A percentile compares a stretch with the other conserved stretches of the same genome.
These are phyloP conservation scores for Backusella macrospora DNA, from an alignment of 192 early-diverging fungal genomes.

Conservation along the genomic window DNA sequence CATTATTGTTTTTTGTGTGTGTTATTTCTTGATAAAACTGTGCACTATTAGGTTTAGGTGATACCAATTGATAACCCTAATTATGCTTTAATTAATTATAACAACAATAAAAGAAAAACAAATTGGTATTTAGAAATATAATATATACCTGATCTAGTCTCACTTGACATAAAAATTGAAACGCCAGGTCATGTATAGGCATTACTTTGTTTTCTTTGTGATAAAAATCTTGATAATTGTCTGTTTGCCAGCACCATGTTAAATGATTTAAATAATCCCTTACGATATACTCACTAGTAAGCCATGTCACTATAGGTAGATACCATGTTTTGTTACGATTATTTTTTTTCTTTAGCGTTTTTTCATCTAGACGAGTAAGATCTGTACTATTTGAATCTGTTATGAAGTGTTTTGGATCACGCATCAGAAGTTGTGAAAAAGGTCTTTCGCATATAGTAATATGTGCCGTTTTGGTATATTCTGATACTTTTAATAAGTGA, in stretches of 20 bases:
- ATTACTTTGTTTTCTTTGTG: slow-evolving; percentile 42
- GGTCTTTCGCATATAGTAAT: slow-evolving; percentile 46
- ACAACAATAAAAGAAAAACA: too few species aligned
- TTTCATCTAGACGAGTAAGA: background rate
- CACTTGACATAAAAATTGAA: slow-evolving; percentile 57
- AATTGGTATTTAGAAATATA: background rate
- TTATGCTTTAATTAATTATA: background rate
- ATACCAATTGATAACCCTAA: slow-evolving; percentile 45
- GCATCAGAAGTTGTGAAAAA: slow-evolving; percentile 47
- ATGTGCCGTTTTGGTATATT: background rate
- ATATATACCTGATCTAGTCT: slow-evolving; percentile 46
- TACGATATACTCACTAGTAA: slow-evolving; percentile 45
- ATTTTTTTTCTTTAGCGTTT: background rate
- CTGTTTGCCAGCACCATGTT: slow-evolving; percentile 51
- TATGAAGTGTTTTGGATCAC: slow-evolving; percentile 41
- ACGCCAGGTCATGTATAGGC: slow-evolving; percentile 57
- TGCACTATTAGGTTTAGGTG: slow-evolving; percentile 40
- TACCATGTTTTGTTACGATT: slow-evolving; percentile 33
- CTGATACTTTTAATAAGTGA: background rate
- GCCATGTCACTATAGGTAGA: slow-evolving; percentile 26
- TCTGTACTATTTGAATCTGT: background rate
- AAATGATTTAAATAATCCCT: slow-evolving; percentile 52
- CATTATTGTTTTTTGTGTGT: slow-evolving; percentile 20
- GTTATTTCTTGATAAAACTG: slow-evolving; percentile 55
- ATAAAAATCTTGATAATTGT: slow-evolving; percentile 32